Evolutionary conservation across 345 rosid species (phyloP), one percentile per base, ranked within the genome.

Genomic region (Clausena lansium): DNA sequence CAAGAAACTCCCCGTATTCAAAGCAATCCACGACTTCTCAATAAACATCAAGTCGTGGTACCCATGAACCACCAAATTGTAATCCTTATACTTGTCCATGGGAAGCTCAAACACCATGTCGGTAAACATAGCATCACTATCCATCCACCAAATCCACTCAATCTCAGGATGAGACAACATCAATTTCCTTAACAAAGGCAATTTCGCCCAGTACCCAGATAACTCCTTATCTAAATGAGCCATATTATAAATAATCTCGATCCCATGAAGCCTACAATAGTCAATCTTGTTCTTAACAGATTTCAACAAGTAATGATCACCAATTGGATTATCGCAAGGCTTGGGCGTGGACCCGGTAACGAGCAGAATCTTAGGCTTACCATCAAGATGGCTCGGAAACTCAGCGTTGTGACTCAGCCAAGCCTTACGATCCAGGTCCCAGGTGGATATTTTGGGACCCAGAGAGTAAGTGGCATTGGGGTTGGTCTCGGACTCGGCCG

Each of bases 101-200:
- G 98, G 97, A 78, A 93, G 85, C 91, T 95, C 90, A 73, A 95
- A 95, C 74, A 93, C 96, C 94, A 95, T 93, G 71, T 95, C 97
- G 8, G 98, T 93, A 64, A 95, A 95, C 89, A 95, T 76, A 4
- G 98, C 98, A 84, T 95, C 98, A 87, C 98, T 95, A 33, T 95
- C 98, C 98, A 95, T 93, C 98, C 98, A 95, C 97, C 98, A 92
- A 81, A 95, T 90, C 98, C 98, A 95, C 76, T 95, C 98, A 0
- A 95, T 84, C 60, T 95, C 97, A 10, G 98, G 98, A 62, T 93
- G 97, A 25, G 98, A 95, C 85, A 95, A 27, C 98, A 95, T 91
- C 83, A 95, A 71, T 75, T 87, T 88, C 90, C 99, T 84, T 58
- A 95, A 76, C 97, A 95, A 87, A 1, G 99, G 98, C 75, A 93